These are phyloP conservation scores for Mrakia frigida DNA, from an alignment of 768 basidiomycete genomes.

Conservation along the genomic window DNA sequence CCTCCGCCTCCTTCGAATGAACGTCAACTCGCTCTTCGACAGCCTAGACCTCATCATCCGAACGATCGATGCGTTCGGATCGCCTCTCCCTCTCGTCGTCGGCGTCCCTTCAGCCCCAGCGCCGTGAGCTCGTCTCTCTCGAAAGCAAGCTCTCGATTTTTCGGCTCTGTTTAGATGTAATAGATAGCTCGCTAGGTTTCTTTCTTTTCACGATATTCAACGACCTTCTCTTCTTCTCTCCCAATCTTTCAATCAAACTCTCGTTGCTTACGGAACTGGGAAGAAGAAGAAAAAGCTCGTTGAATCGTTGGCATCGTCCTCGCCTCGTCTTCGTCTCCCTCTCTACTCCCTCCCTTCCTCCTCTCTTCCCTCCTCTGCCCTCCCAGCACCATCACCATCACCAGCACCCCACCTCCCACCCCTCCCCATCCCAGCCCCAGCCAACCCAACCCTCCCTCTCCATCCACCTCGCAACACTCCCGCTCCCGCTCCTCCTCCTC, in stretches of 20 bases:
- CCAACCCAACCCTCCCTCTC: conserved; percentile 2
- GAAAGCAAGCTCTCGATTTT: too few species aligned
- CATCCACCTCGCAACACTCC: not conserved
- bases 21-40: conserved; percentile 32
- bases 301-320: not conserved
- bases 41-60: conserved; percentile 28
- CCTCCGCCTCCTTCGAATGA: conserved; percentile 31
- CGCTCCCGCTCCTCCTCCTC: not conserved
- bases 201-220: not conserved
- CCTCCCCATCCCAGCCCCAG: not conserved
- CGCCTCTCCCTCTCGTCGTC: not conserved
- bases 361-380: not conserved
- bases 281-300: not conserved
- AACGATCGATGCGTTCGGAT: conserved; percentile 27
- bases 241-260: not conserved
- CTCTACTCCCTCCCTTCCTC: not conserved
- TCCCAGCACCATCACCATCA: not conserved
- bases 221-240: not conserved
- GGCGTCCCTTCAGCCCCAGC: not conserved
- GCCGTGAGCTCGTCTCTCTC: not conserved
- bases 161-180: too few species aligned
- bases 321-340: not conserved
- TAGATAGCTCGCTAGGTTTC: not conserved
- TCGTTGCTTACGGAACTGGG: too few species aligned
- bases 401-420: not conserved